phyloP scores from a whole-genome alignment of 2,329 filamentous ascomycete genomes.

The Sphaerulina populicola region DNA sequence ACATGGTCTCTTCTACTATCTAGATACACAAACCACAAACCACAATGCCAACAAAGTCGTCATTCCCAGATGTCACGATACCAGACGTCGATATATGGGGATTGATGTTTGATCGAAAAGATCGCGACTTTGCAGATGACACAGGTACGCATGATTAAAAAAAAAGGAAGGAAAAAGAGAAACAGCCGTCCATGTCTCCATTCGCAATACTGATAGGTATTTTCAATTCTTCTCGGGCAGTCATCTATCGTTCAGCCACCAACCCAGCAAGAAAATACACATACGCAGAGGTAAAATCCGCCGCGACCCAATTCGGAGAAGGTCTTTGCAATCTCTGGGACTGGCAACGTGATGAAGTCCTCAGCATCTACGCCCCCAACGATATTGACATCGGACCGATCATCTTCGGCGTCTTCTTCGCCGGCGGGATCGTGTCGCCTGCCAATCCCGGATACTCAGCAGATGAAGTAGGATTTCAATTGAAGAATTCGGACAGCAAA shows the following conservation, averaged over 20 bases:
- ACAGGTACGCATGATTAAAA: too few species aligned
- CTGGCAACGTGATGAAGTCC: conserved; percentile 76
- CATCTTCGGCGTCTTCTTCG: conserved; percentile 61
- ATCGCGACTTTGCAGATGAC: conserved; percentile 58
- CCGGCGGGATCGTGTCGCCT: conserved; percentile 71
- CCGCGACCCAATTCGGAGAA: conserved; percentile 67
- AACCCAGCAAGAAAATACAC: conserved; percentile 63
- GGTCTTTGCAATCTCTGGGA: conserved; percentile 65
- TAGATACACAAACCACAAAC: too few species aligned
- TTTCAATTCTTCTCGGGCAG: conserved; percentile 40
- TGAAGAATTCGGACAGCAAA: conserved; percentile 68
- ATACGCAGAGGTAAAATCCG: conserved; percentile 56
- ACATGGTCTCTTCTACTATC: too few species aligned
- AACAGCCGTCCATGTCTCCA: too few species aligned
- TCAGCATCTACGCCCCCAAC: conserved; percentile 78
- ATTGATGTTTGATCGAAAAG: conserved; percentile 63
- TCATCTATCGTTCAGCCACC: conserved; percentile 60
- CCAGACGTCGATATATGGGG: conserved; percentile 71
- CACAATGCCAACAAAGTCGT: conserved; percentile 63
- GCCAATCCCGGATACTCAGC: conserved; percentile 82
- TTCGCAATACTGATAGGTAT: background rate
- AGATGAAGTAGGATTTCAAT: conserved; percentile 75
- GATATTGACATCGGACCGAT: conserved; percentile 67
- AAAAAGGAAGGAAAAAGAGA: too few species aligned
- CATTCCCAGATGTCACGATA: conserved; percentile 57